These are phyloP conservation scores for Phytopythium aichiense DNA, from an alignment of 352 stramenopile species.

Conservation along the genomic window DNA sequence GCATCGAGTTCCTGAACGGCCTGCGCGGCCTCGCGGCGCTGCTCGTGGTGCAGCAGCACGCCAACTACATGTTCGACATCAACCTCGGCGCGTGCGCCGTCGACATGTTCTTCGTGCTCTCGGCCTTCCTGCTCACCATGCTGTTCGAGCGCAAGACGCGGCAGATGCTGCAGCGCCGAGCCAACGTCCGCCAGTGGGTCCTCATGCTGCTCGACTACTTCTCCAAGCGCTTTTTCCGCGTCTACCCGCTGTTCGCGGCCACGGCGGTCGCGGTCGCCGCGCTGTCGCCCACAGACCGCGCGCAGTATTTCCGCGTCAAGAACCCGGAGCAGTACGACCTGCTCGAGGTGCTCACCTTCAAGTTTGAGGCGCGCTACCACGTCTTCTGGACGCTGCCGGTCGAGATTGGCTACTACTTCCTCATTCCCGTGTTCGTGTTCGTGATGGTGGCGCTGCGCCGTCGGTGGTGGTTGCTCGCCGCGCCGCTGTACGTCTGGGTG, in stretches of 20 bases:
- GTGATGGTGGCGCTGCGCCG: slow-evolving; percentile 2
- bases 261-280: no score
- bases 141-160: no score
- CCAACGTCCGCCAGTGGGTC: no score
- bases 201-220: no score
- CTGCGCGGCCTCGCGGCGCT: slow-evolving; percentile 21
- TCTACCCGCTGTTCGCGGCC: no score
- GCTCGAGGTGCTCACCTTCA: slow-evolving; percentile 32
- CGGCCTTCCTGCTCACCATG: no score
- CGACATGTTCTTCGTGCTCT: no score
- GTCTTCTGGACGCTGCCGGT: slow-evolving; percentile 50
- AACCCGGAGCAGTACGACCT: slow-evolving; percentile 16
- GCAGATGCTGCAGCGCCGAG: no score
- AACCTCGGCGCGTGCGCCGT: slow-evolving; percentile 35
- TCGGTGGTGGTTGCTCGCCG: slow-evolving; percentile 37
- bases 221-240: no score
- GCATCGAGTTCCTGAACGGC: slow-evolving; percentile 24
- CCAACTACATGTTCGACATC: slow-evolving; percentile 22
- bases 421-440: slow-evolving; percentile 35
- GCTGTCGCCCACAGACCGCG: no score
- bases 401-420: slow-evolving; percentile 52
- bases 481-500: slow-evolving; percentile 26
- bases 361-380: slow-evolving; percentile 41
- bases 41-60: slow-evolving; percentile 17
- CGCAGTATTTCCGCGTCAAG: no score